A percentile compares a stretch with the other conserved stretches of the same genome.
These are phyloP conservation scores for Leptodermis oblonga DNA, from an alignment of 257 asterid genomes.

Conservation along the genomic window DNA sequence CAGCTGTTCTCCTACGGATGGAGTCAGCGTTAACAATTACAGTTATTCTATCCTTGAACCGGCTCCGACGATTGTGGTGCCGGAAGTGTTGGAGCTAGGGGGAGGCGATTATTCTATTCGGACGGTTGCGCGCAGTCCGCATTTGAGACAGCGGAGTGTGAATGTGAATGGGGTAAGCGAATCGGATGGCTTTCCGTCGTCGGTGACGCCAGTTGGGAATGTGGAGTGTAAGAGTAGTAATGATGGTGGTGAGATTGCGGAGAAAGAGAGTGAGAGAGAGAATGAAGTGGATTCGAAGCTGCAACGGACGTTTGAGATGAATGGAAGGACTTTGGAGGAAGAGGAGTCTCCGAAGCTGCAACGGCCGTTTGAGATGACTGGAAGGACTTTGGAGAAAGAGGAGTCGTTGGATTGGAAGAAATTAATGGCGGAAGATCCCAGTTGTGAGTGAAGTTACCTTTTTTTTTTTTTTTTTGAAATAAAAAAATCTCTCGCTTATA, in stretches of 20 bases:
- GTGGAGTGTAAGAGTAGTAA: conserved; percentile 30
- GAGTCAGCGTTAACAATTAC: not conserved
- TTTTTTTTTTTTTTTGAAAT: not conserved
- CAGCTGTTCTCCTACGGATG: conserved; percentile 14
- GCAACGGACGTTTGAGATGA: conserved; percentile 33
- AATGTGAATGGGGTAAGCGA: conserved; percentile 41
- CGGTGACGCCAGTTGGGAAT: conserved; percentile 21
- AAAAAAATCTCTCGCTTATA: not conserved
- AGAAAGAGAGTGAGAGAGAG: conserved; percentile 28
- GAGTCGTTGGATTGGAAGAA: conserved; percentile 80
- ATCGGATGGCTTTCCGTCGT: conserved; percentile 2
- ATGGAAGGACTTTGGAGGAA: conserved; percentile 56
- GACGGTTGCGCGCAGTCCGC: conserved; percentile 33
- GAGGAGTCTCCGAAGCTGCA: conserved; percentile 18
- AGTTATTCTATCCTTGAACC: conserved; percentile 23
- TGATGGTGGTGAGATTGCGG: conserved; percentile 25
- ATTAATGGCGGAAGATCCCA: conserved; percentile 61
- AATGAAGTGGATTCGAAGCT: conserved; percentile 23
- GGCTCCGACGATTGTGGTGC: conserved; percentile 13
- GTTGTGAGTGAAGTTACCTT: conserved; percentile 43
- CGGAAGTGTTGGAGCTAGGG: conserved; percentile 27
- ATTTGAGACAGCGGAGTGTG: conserved; percentile 85
- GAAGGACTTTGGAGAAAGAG: conserved; percentile 60
- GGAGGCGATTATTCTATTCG: conserved; percentile 30
- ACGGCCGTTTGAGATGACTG: conserved; percentile 36